Percentiles rank a stretch among this genome's conserved stretches.
phyloP scores from a whole-genome alignment of 2,329 filamentous ascomycete species.

The Remersonia thermophila region DNA sequence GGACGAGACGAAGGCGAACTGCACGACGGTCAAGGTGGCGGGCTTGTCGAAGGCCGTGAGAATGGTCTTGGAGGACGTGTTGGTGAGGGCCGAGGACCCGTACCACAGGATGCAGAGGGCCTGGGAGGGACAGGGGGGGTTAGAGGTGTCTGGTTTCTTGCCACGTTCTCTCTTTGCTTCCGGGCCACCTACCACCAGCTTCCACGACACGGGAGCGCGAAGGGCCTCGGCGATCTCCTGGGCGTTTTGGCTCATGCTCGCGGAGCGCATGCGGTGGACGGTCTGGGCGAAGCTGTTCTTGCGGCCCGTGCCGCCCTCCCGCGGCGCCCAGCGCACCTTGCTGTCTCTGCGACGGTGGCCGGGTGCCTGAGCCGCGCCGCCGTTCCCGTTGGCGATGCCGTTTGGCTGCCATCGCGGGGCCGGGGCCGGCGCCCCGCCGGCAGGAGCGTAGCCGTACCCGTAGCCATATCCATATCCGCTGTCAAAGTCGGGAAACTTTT shows the following conservation, averaged over 20 bases:
- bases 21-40: conserved; percentile 79
- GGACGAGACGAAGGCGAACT: conserved; percentile 84
- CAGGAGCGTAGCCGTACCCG: too few species aligned
- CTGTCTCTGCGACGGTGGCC: conserved; percentile 51
- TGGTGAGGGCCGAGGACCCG: conserved; percentile 85
- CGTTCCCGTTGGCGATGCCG: conserved; percentile 17
- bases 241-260: conserved; percentile 82
- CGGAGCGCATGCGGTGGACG: conserved; percentile 69
- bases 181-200: conserved; percentile 57
- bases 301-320: conserved; percentile 39
- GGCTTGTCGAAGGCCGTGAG: conserved; percentile 83
- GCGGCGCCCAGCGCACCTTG: conserved; percentile 21
- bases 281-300: conserved; percentile 86
- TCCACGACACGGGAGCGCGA: conserved; percentile 78
- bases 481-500: conserved; percentile 49
- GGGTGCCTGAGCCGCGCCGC: conserved; percentile 21
- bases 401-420: conserved; percentile 20
- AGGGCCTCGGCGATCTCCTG: conserved; percentile 87
- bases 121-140: conserved; percentile 35
- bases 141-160: conserved; percentile 5
- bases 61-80: conserved; percentile 96
- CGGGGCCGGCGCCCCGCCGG: conserved; percentile 7
- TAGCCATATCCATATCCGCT: too few species aligned
- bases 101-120: conserved; percentile 85
- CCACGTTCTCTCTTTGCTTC: not conserved